phyloP scores from a whole-genome alignment of 2,329 filamentous ascomycete species.

The Penicillium sp. region DNA sequence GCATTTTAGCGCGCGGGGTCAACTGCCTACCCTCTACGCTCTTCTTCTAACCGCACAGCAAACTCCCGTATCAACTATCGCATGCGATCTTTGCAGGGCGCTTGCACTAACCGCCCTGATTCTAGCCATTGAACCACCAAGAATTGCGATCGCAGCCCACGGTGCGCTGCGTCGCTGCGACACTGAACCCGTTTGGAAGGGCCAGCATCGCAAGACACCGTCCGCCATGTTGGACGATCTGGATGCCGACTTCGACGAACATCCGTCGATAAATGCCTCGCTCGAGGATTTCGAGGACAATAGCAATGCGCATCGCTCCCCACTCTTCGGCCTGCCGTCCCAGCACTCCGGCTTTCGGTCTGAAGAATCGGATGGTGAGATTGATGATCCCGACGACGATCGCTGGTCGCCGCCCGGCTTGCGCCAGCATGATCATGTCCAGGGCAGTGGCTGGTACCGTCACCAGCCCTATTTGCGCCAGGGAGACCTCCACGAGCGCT shows the following conservation, averaged over 20 bases:
- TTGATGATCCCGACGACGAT: slow-evolving; percentile 38
- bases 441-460: slow-evolving; percentile 54
- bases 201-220: slow-evolving; percentile 28
- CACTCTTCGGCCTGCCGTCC: slow-evolving; percentile 52
- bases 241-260: slow-evolving; percentile 52
- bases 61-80: slow-evolving; percentile 9
- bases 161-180: slow-evolving; percentile 18
- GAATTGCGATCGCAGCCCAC: slow-evolving; percentile 9
- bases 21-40: slow-evolving; percentile 18
- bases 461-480: slow-evolving; percentile 47
- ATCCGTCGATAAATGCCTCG: slow-evolving; percentile 56
- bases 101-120: slow-evolving; percentile 16
- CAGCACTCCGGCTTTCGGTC: slow-evolving; percentile 62
- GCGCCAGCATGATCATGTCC: slow-evolving; percentile 46
- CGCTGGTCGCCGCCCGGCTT: slow-evolving; percentile 64
- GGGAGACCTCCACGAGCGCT: slow-evolving; percentile 29
- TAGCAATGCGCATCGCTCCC: slow-evolving; percentile 45
- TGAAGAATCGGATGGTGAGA: slow-evolving; percentile 43
- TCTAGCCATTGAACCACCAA: slow-evolving; percentile 3
- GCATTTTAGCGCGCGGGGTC: slow-evolving; percentile 20
- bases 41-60: slow-evolving; percentile 4
- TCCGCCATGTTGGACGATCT: slow-evolving; percentile 45
- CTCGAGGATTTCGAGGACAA: slow-evolving; percentile 59
- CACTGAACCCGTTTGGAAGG: slow-evolving; percentile 21
- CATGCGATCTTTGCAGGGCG: slow-evolving; percentile 12